Base-by-base conservation (phyloP, 495 filamentous ascomycete species). In the Penicillium argentinense region DNA sequence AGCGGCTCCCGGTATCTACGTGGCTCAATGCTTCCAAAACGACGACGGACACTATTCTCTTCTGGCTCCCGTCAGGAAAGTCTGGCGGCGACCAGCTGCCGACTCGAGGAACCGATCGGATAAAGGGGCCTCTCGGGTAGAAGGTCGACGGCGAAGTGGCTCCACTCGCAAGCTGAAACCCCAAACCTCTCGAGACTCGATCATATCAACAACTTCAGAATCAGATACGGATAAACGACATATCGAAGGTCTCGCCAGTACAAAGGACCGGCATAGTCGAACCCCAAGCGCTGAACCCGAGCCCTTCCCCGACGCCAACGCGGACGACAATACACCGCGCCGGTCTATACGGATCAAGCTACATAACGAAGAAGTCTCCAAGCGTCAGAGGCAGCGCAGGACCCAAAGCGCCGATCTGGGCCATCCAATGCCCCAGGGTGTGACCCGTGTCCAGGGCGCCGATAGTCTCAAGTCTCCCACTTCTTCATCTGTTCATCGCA, bases 291-390 rank as follows among this genome's bases (percentile, higher is more conserved):
- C n/a, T 0, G 33, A 36, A 1, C 18, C 16, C 17, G 33, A 36
- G n/a, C 33, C 33, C 11, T 36, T 36, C 60, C 59, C 53, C 28
- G 63, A 69, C 22, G 59, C 57, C 22, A 44, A 64, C 42, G 49
- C 77, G 55, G 66, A 89, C 82, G 62, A 89, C 80, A 47, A 69
- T 76, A 38, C 87, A 82, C 47, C 83, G 3, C 81, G 88, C 51
- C 81, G 89, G 23, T 92, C 90, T 12, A 95, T 96, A 51, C 80
- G 90, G 22, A 96, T 97, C 54, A 95, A 95, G 64, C 76, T 96
- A 11, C 81, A 91, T 65, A 87, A 88, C 52, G 91, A 97, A 59
- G 88, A 95, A 36, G 53, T 64, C 11, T 55, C 70, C 7, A 65
- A 72, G 25, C 60, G 62, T 54, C 79, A 85, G 51, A 86, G 82